Base-by-base conservation (phyloP, 177 flowering plant species). In the Telopea speciosissima region DNA sequence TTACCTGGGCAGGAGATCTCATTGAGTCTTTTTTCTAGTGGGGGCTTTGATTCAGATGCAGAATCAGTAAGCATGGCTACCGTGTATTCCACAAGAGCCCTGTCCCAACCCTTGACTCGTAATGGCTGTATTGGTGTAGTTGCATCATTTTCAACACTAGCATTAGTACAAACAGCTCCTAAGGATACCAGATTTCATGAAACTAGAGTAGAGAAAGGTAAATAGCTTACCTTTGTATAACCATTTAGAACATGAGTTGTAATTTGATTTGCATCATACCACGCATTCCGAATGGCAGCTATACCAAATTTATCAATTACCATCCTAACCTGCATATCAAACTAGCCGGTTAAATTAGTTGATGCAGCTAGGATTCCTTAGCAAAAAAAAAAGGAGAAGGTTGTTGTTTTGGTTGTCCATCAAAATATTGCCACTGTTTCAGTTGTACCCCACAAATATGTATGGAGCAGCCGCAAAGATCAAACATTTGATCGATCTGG, bases 1-100 rank as follows among this genome's bases (percentile, higher is more conserved):
- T 66, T 80, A 95, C 97, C 99, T 77, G 97, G 97, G 79, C 97
- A 92, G 42, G 87, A 76, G 66, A 95, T 95, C 78, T 90, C 86
- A 66, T 78, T 70, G 28, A 92, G 92, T 74, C 94, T 86, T 78
- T 83, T 72, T 22, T 77, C 31, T 8, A 87, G 72, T 22, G 93
- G 84, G 36, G 82, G 85, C 67, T 87, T 85, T 70, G 83, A 69
- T 79, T 86, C 78, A 63, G 85, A 72, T 63, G 76, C 73, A 26
- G 82, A 71, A 74, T 81, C 87, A 23, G 86, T 74, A 65, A 95
- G 83, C 87, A 85, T 79, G 36, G 92, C 85, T 62, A 86, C 76
- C 0, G 82, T 85, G 82, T 76, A 87, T 72, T 90, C 97, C 62
- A 86, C 80, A 12, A 95, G 86, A 70, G 97, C 97, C 73, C 60